Evolutionary conservation across 306 rosid genomes (phyloP), one percentile per base, ranked within the genome.

Genomic region (Oxytropis ochrocephala): DNA sequence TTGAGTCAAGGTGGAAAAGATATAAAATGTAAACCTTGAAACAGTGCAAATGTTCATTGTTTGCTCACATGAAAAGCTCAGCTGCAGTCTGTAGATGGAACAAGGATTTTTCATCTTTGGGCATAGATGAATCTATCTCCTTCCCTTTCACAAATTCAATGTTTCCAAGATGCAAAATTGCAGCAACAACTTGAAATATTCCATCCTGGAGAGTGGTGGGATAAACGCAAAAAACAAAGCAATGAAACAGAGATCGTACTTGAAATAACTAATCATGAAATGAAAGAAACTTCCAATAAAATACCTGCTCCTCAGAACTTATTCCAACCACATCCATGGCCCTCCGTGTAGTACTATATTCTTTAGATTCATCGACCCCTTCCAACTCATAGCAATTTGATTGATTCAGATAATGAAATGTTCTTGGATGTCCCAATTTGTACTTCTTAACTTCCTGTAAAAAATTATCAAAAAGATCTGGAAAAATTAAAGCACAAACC

Each of bases 241-340:
- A 60, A 38, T 66, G 75, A 75, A 69, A 63, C 51, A 60, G 44
- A 75, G 48, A 64, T 63, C 56, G 77, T 47, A 56, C 13, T 39
- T 69, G 43, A 38, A 70, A 73, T 60, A 32, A 69, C 29, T 30
- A 43, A 51, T 67, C 52, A 42, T 73, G 47, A 76, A 76, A 52
- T 47, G 57, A 59, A 54, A 73, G 69, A 65, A 75, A 69, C 39
- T 72, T 48, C 29, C 17, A 41, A 35, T 48, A 52, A 42, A 71
- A 39, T 89, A 95, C 99, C 97, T 91, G 97, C 74, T 91, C 93
- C 70, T 80, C 87, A 48, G 81, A 67, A 83, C 80, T 86, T 66
- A 95, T 95, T 75, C 99, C 99, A 80, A 95, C 99, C 75, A 91
- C 75, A 4, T 89, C 97, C 99, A 95, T 95, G 74, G 99, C 99